A percentile compares a stretch with the other conserved stretches of the same genome.
phyloP scores from a whole-genome alignment of 306 rosid species.

The Fagus crenata region DNA sequence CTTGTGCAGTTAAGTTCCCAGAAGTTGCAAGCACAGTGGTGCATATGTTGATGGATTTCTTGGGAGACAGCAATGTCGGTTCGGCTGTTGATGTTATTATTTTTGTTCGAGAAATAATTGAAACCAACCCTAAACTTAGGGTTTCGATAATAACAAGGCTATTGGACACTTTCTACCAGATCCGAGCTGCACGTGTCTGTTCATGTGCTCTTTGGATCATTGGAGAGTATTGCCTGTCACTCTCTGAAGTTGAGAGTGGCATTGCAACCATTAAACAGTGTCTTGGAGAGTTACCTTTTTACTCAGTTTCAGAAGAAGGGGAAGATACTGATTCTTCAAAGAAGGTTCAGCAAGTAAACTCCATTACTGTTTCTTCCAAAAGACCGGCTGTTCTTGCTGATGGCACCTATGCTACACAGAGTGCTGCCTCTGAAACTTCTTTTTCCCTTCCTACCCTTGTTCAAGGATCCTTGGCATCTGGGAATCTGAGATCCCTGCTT shows the following conservation, averaged over 20 bases:
- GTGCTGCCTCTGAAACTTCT: conserved; percentile 93
- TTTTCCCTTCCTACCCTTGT: conserved; percentile 83
- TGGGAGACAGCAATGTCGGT: conserved; percentile 86
- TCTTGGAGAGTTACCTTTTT: conserved; percentile 94
- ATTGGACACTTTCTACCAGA: conserved; percentile 91
- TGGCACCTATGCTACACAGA: conserved; percentile 98
- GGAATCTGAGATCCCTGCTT: conserved; percentile 86
- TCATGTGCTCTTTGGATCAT: conserved; percentile 93
- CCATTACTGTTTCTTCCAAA: conserved; percentile 78
- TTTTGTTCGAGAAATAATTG: conserved; percentile 91
- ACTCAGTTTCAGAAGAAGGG: conserved; percentile 70
- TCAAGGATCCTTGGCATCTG: conserved; percentile 80
- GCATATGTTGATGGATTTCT: conserved; percentile 94
- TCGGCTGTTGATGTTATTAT: conserved; percentile 91
- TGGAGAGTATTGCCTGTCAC: conserved; percentile 89
- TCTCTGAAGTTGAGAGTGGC: conserved; percentile 91
- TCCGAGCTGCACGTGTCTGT: conserved; percentile 87
- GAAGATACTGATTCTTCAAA: conserved; percentile 70
- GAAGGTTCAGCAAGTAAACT: conserved; percentile 51
- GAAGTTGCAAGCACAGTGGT: conserved; percentile 97
- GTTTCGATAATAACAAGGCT: conserved; percentile 84
- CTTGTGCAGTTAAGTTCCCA: conserved; percentile 96
- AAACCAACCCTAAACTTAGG: conserved; percentile 88
- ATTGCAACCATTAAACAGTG: conserved; percentile 78
- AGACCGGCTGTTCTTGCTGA: conserved; percentile 96